Base-by-base conservation (phyloP, 805 yeast species). In the Starmerella bacillaris region DNA sequence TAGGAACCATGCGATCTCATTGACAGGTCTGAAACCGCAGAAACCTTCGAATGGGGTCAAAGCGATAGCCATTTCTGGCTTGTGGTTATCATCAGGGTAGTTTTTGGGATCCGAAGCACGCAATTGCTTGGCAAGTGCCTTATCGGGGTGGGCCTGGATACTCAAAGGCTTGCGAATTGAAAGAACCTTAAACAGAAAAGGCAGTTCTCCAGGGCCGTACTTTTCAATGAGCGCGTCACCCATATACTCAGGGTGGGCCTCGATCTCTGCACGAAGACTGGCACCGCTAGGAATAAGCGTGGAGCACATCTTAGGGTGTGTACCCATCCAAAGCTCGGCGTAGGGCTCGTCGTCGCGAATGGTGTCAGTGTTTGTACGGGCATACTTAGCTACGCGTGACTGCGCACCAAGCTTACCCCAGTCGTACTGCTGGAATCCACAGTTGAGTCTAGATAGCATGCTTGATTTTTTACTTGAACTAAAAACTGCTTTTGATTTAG, bases 61-160 rank as follows among this genome's bases (percentile, higher is more conserved):
- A 6, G 98, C 98, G 51, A 89, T 72, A 34, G 98, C 96, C 98
- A 89, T 89, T 59, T 89, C 98, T n/a, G 98, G 98, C 64, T 89
- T 89, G 61, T 89, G 98, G 63, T 89, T 89, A 56, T 76, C 92
- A 60, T 89, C 98, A 3, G 96, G 96, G 56, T 89, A 89, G 60
- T 89, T 78, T 50, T 73, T 72, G 37, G 98, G 96, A 60, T 89
- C 96, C 20, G 64, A 59, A 14, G 67, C 67, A 51, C 78, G 93
- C 49, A 89, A 65, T 43, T 70, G 70, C 31, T 67, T 71, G 26
- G 78, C 98, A 39, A 89, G 64, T 11, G 64, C 55, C 62, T 89
- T 89, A 61, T 89, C 95, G 20, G 98, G 98, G 55, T 89, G 98
- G 16, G 98, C 96, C 61, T 89, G 98, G 55, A 89, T 86, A 15